Evolutionary conservation across 75 land plant genomes (phyloP).

Genomic region (Sequoiadendron giganteum): DNA sequence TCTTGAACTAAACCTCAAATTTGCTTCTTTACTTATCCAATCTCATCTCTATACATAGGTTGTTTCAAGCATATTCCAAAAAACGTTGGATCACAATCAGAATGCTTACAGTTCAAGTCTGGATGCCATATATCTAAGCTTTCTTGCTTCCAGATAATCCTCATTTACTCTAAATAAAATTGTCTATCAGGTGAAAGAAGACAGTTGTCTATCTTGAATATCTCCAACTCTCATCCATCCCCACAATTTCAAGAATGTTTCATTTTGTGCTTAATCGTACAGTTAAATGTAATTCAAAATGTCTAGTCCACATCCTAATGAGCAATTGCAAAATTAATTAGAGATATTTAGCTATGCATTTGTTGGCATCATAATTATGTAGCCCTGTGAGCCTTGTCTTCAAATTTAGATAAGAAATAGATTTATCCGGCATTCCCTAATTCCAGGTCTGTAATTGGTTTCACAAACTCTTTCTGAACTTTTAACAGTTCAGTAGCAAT

Average conservation of each 20-base stretch:
- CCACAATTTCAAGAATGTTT: neutral
- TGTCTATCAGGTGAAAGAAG: neutral
- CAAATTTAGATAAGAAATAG: neutral
- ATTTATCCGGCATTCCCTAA: neutral
- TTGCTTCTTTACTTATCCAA: neutral
- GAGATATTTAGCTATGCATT: neutral
- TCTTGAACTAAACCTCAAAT: neutral
- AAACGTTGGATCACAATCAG: neutral
- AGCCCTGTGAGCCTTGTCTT: neutral
- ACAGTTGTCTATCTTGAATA: neutral
- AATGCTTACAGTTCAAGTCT: neutral
- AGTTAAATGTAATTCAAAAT: neutral
- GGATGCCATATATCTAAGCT: neutral
- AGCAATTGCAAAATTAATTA: neutral
- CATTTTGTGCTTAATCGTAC: neutral
- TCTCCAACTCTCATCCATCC: neutral
- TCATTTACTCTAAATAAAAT: neutral
- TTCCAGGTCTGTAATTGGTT: neutral
- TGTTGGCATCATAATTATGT: neutral
- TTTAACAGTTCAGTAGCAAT: neutral
- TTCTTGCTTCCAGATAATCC: neutral
- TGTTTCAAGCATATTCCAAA: neutral
- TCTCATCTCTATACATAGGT: neutral
- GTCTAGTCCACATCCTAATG: neutral
- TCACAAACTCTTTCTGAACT: neutral